phyloP scores from a whole-genome alignment of 176 grass and related monocot species.

The Bothriochloa decipiens region DNA sequence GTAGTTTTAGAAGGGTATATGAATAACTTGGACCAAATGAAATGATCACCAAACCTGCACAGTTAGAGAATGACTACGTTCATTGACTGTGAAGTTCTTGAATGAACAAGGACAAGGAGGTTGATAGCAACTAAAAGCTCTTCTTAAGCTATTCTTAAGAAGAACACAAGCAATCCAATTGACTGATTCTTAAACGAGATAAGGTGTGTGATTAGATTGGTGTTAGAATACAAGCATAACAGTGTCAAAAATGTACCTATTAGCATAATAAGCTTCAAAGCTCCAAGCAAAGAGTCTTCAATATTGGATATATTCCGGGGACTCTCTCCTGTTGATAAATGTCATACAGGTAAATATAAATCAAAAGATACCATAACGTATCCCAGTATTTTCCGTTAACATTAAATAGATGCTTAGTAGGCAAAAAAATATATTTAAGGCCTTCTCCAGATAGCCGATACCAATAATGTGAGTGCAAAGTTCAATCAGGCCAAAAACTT shows the following conservation, averaged over 20 bases:
- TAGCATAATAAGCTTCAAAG: conserved; percentile 88
- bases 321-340: conserved; percentile 62
- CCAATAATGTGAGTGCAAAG: conserved; percentile 25
- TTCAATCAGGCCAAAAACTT: background rate
- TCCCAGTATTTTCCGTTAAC: background rate
- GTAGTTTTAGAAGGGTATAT: conserved; percentile 82
- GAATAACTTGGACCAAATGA: conserved; percentile 99
- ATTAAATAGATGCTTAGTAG: conserved; percentile 28
- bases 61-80: conserved; percentile 35
- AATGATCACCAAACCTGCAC: conserved; percentile 76
- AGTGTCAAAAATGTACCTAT: conserved; percentile 63
- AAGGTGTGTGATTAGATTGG: background rate
- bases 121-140: conserved; percentile 21
- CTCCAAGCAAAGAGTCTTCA: conserved; percentile 72
- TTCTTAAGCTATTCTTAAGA: conserved; percentile 2
- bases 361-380: conserved; percentile 16
- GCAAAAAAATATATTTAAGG: conserved; percentile 1
- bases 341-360: conserved; percentile 33
- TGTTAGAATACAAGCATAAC: conserved; percentile 5
- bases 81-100: background rate
- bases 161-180: background rate
- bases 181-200: background rate
- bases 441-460: conserved; percentile 11
- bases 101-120: conserved; percentile 18
- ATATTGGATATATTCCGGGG: conserved; percentile 59